Percentiles rank a stretch among this genome's conserved stretches.
Conservation (phyloP, 1,284 basidiomycete species). For the Xanthoconium separans region DNA sequence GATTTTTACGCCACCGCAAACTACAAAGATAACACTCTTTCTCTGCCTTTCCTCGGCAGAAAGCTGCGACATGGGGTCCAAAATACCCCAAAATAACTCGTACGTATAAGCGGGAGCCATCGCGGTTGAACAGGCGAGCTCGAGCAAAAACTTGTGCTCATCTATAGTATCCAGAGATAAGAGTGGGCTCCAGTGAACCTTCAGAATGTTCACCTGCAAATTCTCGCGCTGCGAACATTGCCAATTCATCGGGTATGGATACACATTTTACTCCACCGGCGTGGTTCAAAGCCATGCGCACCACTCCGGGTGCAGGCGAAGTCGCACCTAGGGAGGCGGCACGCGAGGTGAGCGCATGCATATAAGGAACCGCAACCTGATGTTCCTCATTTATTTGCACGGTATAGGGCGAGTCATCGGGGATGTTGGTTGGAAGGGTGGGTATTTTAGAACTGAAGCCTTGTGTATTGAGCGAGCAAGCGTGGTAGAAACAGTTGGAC, state of each 20-base stretch:
- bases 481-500: slow-evolving; percentile 71
- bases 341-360: slow-evolving; percentile 55
- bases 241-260: slow-evolving; percentile 64
- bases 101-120: slow-evolving; percentile 62
- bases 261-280: slow-evolving; percentile 54
- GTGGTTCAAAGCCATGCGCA: slow-evolving; percentile 62
- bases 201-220: slow-evolving; percentile 51
- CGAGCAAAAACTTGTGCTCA: slow-evolving; percentile 71
- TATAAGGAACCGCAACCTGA: slow-evolving; percentile 52
- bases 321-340: slow-evolving; percentile 74
- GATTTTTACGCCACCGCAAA: slow-evolving; percentile 50
- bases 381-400: slow-evolving; percentile 40
- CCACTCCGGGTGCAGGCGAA: slow-evolving; percentile 54
- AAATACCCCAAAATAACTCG: slow-evolving; percentile 45
- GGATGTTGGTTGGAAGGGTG: slow-evolving; percentile 28
- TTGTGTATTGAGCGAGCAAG: slow-evolving; percentile 55
- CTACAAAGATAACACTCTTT: slow-evolving; percentile 24
- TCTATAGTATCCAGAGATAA: slow-evolving; percentile 40
- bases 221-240: slow-evolving; percentile 53
- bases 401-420: slow-evolving; percentile 27
- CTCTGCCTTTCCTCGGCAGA: slow-evolving; percentile 24
- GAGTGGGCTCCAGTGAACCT: slow-evolving; percentile 1
- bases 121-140: slow-evolving; percentile 70
- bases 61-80: slow-evolving; percentile 44
- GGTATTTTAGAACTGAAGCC: slow-evolving; percentile 37